Evolutionary conservation across 306 rosid genomes (phyloP).

Genomic region (Lagenaria siceraria): DNA sequence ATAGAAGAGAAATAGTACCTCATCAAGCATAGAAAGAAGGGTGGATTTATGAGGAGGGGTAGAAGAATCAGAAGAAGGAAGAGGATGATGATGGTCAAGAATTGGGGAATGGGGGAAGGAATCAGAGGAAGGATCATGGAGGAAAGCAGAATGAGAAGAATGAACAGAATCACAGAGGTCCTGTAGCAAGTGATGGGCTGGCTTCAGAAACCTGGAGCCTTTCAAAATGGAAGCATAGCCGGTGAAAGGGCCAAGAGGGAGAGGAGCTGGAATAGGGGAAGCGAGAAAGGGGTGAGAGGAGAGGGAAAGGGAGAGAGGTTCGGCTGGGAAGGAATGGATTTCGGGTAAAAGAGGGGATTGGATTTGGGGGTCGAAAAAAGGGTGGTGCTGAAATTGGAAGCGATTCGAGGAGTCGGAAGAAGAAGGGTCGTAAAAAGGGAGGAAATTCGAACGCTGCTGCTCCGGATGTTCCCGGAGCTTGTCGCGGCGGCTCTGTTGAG

Average conservation of each 20-base stretch:
- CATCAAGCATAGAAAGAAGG: conserved; percentile 62
- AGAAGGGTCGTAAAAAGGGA: conserved; percentile 5
- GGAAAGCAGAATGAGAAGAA: conserved; percentile 17
- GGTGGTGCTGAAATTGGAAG: conserved; percentile 11
- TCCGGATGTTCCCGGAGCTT: conserved; percentile 33
- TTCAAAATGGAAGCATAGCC: conserved; percentile 60
- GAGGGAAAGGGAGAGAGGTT: conserved; percentile 60
- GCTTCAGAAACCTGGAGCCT: conserved; percentile 65
- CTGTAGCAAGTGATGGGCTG: conserved; percentile 61
- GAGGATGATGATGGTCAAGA: conserved; percentile 18
- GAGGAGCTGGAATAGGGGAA: conserved; percentile 55
- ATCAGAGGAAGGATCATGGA: conserved; percentile 29
- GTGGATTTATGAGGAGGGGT: conserved; percentile 39
- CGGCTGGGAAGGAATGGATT: conserved; percentile 10
- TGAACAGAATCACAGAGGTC: conserved; percentile 40
- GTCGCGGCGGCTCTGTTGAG: conserved; percentile 76
- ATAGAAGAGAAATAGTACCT: conserved; percentile 25
- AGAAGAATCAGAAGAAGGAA: neutral
- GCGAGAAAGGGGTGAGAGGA: conserved; percentile 29
- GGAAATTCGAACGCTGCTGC: neutral
- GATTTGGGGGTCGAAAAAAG: conserved; percentile 29
- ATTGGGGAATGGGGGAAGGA: conserved; percentile 11
- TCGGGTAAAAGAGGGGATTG: neutral
- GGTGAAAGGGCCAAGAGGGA: conserved; percentile 41
- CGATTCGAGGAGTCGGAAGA: neutral